Base-by-base conservation (phyloP, 306 rosid genomes). In the Betula pendula region DNA sequence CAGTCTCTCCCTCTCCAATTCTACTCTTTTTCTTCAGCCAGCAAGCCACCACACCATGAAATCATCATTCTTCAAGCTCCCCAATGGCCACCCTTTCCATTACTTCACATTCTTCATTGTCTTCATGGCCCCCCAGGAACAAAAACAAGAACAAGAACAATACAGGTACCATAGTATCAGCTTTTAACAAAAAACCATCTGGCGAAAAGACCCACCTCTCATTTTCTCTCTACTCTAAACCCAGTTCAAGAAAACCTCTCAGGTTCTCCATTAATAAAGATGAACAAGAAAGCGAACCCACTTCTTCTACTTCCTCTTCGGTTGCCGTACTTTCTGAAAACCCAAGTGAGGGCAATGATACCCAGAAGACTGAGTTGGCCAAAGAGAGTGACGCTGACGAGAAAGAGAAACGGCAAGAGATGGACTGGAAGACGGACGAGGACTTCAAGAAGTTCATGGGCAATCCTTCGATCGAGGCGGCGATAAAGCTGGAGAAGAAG, bases 371-470 rank as follows among this genome's bases (percentile, higher is more conserved):
- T 73, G 81, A 60, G 59, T 13, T 11, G 58, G 38, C 10, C 44
- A 14, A 48, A 20, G 80, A 79, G 33, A 59, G 49, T 43, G 73
- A 20, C 22, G 33, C 59, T 31, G 79, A 75, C 58, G 79, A 85
- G 70, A 73, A 77, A n/a, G 80, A 88, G 81, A 78, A 84, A 17
- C 92, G 83, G 68, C 97, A 89, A 38, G 96, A 92, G 59, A 67
- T 53, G 76, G 97, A 92, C 74, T 92, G 97, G 97, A 92, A 90
- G 78, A 86, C 79, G 1, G 98, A 93, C 66, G 90, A 85, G 73
- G 97, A 91, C 76, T 94, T 94, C 60, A 94, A 92, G 91, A 89
- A 85, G 67, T 90, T 93, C 76, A 90, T 90, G 93, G 94, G 96
- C 1, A 92, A 85, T 62, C 98, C 94, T 55, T 92, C 98, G 0